A percentile compares a stretch with the other conserved stretches of the same genome.
These are phyloP conservation scores for Cutaneotrichosporon curvatum DNA, from an alignment of 1,284 basidiomycete species.

Conservation along the genomic window DNA sequence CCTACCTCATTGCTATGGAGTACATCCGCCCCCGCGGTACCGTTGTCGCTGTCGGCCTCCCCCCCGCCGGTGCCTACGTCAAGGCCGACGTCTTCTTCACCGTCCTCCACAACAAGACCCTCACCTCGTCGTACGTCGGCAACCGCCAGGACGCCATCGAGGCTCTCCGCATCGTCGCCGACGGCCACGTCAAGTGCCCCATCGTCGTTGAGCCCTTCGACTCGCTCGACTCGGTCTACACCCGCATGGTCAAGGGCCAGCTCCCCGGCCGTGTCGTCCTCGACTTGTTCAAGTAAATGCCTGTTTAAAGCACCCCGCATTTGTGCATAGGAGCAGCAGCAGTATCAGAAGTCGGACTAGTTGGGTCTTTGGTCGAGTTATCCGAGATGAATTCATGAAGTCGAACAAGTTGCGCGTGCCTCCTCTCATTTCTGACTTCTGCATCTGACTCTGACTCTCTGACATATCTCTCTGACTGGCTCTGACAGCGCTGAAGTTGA, in stretches of 20 bases:
- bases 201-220: constrained; percentile 52
- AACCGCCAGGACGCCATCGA: constrained; percentile 64
- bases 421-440: too few species aligned
- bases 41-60: constrained; percentile 69
- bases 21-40: constrained; percentile 59
- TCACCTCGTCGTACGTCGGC: constrained; percentile 71
- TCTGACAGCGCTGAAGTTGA: too few species aligned
- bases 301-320: too few species aligned
- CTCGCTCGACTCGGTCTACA: constrained; percentile 56
- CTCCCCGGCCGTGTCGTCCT: constrained; percentile 61
- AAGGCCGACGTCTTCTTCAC: constrained; percentile 61
- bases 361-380: too few species aligned
- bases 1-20: constrained; percentile 63
- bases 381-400: too few species aligned
- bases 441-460: too few species aligned
- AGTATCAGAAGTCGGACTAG: too few species aligned
- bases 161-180: constrained; percentile 62
- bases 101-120: constrained; percentile 60
- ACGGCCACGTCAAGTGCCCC: constrained; percentile 59
- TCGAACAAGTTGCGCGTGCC: too few species aligned
- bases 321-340: too few species aligned
- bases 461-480: too few species aligned
- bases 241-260: constrained; percentile 54
- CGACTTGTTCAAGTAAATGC: constrained; percentile 34
- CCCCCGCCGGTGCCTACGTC: constrained; percentile 51